A percentile compares a stretch with the other conserved stretches of the same genome.
Evolutionary conservation across 352 stramenopile species (phyloP).

Genomic region (Phytopythium helicoides): DNA sequence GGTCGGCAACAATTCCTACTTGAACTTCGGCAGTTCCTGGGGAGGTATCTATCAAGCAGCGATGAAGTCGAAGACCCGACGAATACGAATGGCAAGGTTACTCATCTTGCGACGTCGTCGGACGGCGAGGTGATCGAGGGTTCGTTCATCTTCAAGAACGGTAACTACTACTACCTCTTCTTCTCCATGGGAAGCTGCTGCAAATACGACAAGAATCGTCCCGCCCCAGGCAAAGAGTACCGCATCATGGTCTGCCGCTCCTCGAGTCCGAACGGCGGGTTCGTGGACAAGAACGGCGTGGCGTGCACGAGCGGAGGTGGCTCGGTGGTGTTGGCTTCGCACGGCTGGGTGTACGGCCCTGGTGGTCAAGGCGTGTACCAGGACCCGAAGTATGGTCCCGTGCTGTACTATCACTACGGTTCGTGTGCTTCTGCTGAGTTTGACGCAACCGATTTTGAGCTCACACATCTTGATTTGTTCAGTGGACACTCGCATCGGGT

Average conservation of each 20-base stretch:
- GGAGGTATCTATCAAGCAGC: constrained; percentile 31
- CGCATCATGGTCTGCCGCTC: constrained; percentile 43
- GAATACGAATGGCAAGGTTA: constrained; percentile 3
- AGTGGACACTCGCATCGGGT: constrained; percentile 48
- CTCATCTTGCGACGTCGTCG: constrained; percentile 24
- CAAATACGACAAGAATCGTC: constrained; percentile 21
- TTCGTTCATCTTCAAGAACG: constrained; percentile 31
- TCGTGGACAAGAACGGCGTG: constrained; percentile 30
- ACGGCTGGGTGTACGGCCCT: constrained; percentile 43
- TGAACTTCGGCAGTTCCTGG: constrained; percentile 52
- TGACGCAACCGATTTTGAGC: constrained; percentile 7
- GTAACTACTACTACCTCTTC: constrained; percentile 46
- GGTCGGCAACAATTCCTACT: constrained; percentile 27
- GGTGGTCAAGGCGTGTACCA: constrained; percentile 47
- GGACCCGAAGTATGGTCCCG: constrained; percentile 35
- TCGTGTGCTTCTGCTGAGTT: neutral
- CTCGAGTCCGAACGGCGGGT: constrained; percentile 26
- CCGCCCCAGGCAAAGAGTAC: constrained; percentile 47
- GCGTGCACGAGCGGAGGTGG: constrained; percentile 38
- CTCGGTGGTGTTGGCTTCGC: constrained; percentile 37
- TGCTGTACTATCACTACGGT: constrained; percentile 63
- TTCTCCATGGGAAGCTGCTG: constrained; percentile 43
- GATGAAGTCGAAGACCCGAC: constrained; percentile 13
- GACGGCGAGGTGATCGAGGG: constrained; percentile 35
- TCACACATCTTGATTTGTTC: constrained; percentile 41